Base-by-base conservation (phyloP, 169 alveolate genomes). In the Blepharisma undulans region DNA sequence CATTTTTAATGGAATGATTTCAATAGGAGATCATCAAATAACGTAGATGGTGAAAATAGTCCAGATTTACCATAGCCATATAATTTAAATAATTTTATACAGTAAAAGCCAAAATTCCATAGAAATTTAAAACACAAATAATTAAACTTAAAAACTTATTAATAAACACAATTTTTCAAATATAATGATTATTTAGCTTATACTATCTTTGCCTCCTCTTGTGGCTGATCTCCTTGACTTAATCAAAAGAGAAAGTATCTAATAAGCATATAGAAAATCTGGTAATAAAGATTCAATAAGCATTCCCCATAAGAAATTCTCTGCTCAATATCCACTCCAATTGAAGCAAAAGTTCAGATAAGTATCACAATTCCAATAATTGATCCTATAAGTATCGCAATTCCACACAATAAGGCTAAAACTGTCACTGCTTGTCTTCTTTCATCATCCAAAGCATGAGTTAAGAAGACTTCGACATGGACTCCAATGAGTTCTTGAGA, bases 1-100 rank as follows among this genome's bases (percentile, higher is more conserved):
- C 85, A 22, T 84, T 48, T 84, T 82, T 84, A 16, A 27, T 18
- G 72, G n/a, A n/a, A n/a, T n/a, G n/a, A n/a, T n/a, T n/a, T n/a
- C n/a, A n/a, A n/a, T n/a, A n/a, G n/a, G n/a, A n/a, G n/a, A n/a
- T n/a, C n/a, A n/a, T n/a, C n/a, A n/a, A n/a, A n/a, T n/a, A n/a
- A n/a, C n/a, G n/a, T n/a, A n/a, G n/a, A n/a, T n/a, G n/a, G n/a
- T n/a, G n/a, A n/a, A n/a, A n/a, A n/a, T n/a, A n/a, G n/a, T n/a
- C n/a, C n/a, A n/a, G n/a, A n/a, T n/a, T n/a, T n/a, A n/a, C n/a
- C n/a, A n/a, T n/a, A n/a, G n/a, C n/a, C n/a, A n/a, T n/a, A n/a
- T n/a, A n/a, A n/a, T n/a, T n/a, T n/a, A n/a, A n/a, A n/a, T n/a
- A n/a, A n/a, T n/a, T n/a, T n/a, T n/a, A n/a, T n/a, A n/a, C n/a